Evolutionary conservation across 192 early-diverging fungal species (phyloP), one percentile per base, ranked within the genome.

Genomic region (Rhizophagus sp.): DNA sequence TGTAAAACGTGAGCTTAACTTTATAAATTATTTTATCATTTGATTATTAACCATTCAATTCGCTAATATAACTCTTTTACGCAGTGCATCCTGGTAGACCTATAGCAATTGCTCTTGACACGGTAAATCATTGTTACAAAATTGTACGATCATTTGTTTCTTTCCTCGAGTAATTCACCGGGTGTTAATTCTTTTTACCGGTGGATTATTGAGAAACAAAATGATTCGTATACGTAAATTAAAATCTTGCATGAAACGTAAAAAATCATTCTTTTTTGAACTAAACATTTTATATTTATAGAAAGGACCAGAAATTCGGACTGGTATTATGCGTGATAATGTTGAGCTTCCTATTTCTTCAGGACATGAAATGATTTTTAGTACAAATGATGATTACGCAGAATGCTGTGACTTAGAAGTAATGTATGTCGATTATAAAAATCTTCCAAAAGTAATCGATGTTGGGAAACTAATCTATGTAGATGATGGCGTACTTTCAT

Each of bases 401-500:
- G 86, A 91, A 27, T 81, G 79, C 61, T 92, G 93, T 84, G 86
- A 90, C 22, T 88, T 83, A 30, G 87, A 95, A 69, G 82, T 88
- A 63, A 88, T 96, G 88, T 96, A 93, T 74, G 79, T 96, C 65
- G 95, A 96, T 87, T 96, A 96, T 84, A 86, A 87, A 79, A 95
- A 95, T 81, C 81, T 96, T 73, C 84, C 91, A 79, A 91, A 91
- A 81, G 94, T 94, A 50, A 92, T 96, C 62, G 86, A 88, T 12
- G 87, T 89, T 6, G 94, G 92, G 73, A 92, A 92, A 84, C 86
- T 85, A 33, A 94, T 96, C 81, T 96, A 92, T 79, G 91, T 99
- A 50, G 98, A 99, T 82, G 98, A 99, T 84, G 98, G 98, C 62
- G 92, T 97, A 70, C 88, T 99, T 81, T 95, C 95, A 79, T 99